These are phyloP conservation scores for Scytalidium sp. DNA, from an alignment of 2,329 filamentous ascomycete genomes.

Conservation along the genomic window DNA sequence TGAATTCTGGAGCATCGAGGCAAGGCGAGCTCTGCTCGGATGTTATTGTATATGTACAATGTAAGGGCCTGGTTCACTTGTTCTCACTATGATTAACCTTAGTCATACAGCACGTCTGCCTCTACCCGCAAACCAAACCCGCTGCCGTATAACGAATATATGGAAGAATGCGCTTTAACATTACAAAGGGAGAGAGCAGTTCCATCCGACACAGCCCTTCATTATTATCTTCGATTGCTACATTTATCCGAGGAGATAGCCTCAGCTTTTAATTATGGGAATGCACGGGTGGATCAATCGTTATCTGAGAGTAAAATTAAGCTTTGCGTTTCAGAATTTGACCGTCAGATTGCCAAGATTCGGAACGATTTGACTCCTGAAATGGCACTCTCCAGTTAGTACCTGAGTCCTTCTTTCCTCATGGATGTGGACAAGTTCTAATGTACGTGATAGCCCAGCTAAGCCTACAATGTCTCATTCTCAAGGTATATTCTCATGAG, in stretches of 20 bases:
- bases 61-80: background rate
- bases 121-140: background rate
- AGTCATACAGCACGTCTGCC: background rate
- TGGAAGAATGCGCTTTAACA: background rate
- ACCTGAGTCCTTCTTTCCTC: background rate
- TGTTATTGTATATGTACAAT: background rate
- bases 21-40: background rate
- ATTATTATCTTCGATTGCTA: background rate
- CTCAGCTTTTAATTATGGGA: background rate
- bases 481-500: background rate
- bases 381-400: background rate
- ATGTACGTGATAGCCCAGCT: background rate
- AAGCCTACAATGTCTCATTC: background rate
- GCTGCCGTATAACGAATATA: background rate
- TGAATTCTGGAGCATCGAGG: background rate
- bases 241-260: background rate
- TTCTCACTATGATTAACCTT: background rate
- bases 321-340: background rate
- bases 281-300: background rate
- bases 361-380: background rate
- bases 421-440: background rate
- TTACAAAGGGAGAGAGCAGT: background rate
- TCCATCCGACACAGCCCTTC: background rate
- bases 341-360: background rate
- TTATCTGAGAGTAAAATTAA: background rate